Evolutionary conservation across 2,329 filamentous ascomycete genomes (phyloP).

Genomic region (Cercospora berteroae): DNA sequence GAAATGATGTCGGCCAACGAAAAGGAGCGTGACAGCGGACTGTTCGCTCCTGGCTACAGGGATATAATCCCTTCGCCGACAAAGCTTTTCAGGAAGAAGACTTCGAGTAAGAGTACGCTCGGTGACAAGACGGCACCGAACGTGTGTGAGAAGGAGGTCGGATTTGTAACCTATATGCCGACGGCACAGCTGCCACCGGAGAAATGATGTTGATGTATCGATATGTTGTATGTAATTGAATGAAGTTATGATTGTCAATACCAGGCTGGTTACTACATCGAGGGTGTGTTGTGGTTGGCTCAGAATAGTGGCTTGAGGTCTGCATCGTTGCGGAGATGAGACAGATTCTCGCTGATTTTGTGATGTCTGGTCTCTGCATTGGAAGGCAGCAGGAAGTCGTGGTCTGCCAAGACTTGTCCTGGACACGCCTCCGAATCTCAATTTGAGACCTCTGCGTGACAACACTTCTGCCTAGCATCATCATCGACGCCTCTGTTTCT

Average conservation of each 20-base stretch:
- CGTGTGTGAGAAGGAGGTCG: not conserved
- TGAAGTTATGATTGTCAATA: not conserved
- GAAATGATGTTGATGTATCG: not conserved
- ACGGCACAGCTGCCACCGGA: constrained; percentile 6
- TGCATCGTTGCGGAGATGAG: not conserved
- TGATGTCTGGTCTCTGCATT: not conserved
- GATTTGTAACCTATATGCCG: constrained; percentile 4
- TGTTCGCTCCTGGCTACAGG: not conserved
- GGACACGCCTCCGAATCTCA: not conserved
- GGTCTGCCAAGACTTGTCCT: not conserved
- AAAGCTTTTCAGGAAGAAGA: not conserved
- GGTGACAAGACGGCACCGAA: not conserved
- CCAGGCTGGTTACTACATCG: not conserved
- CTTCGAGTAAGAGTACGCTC: not conserved
- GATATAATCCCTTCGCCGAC: not conserved
- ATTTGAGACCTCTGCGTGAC: not conserved
- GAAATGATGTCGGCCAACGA: constrained; percentile 3
- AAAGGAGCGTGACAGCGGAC: not conserved
- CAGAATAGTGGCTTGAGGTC: not conserved
- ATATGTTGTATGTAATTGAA: not conserved
- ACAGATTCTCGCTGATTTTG: not conserved
- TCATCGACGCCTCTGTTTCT: not conserved
- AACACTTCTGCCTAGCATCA: not conserved
- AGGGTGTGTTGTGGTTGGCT: not conserved
- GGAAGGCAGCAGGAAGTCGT: not conserved